phyloP scores from a whole-genome alignment of 208 protist genomes.

The Wallacemonas sp. region DNA sequence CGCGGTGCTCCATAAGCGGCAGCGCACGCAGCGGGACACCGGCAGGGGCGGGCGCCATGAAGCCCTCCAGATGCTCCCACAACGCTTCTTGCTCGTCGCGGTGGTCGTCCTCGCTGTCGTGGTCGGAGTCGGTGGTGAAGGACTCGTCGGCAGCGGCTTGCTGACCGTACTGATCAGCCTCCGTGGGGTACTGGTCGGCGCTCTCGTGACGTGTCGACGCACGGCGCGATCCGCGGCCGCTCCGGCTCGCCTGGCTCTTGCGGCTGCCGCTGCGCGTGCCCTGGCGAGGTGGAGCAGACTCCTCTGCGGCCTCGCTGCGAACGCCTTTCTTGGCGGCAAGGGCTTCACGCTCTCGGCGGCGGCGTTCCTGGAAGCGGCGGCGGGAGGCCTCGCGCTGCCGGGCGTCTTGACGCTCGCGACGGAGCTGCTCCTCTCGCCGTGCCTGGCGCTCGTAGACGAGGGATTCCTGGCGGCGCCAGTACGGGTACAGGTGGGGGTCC shows the following conservation, averaged over 20 bases:
- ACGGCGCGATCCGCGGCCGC: background rate
- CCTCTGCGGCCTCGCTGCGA: slow-evolving; percentile 26
- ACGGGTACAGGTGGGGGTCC: slow-evolving; percentile 70
- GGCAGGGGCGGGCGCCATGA: slow-evolving; percentile 22
- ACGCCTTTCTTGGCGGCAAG: slow-evolving; percentile 45
- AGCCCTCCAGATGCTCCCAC: slow-evolving; percentile 16
- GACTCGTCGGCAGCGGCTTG: background rate
- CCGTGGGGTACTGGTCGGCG: slow-evolving; percentile 9
- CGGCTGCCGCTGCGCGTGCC: background rate
- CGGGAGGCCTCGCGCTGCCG: slow-evolving; percentile 32
- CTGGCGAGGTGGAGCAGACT: background rate
- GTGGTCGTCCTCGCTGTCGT: slow-evolving; percentile 5
- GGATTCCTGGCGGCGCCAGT: slow-evolving; percentile 72
- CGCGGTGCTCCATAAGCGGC: slow-evolving; percentile 25
- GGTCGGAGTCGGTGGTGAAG: background rate
- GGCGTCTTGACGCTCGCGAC: slow-evolving; percentile 41
- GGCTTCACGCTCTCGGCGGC: slow-evolving; percentile 53
- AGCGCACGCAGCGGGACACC: slow-evolving; percentile 26
- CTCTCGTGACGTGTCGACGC: background rate
- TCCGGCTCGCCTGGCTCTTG: background rate
- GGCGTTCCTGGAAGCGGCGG: slow-evolving; percentile 61
- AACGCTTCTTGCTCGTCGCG: slow-evolving; percentile 9
- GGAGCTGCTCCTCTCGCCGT: slow-evolving; percentile 40
- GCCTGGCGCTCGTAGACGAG: slow-evolving; percentile 45
- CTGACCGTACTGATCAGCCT: slow-evolving; percentile 3